Conservation (phyloP, 805 yeast species). For the Saccharomycopsis sp. region DNA sequence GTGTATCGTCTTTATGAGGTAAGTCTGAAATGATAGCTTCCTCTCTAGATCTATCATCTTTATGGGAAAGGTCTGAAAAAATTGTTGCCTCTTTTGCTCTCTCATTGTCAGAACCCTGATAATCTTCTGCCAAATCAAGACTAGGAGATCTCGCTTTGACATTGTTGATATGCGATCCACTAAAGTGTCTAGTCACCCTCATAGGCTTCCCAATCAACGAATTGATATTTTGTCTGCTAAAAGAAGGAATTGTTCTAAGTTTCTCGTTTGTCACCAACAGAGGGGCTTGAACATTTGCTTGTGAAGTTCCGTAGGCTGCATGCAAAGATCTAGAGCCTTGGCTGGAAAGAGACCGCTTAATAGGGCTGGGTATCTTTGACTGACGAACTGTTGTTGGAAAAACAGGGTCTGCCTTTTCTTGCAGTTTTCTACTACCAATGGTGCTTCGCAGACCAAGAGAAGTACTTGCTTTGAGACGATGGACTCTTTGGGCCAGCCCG, state of each 20-base stretch:
- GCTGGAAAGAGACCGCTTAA: neutral
- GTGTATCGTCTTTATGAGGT: too few species aligned
- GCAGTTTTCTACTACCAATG: neutral
- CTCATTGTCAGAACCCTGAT: too few species aligned
- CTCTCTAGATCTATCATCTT: too few species aligned
- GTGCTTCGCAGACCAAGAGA: neutral
- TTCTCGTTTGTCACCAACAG: neutral
- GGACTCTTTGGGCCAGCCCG: too few species aligned
- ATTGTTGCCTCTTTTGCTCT: too few species aligned
- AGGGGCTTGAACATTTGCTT: too few species aligned
- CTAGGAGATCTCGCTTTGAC: neutral
- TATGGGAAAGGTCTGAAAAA: too few species aligned
- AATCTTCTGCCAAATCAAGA: neutral
- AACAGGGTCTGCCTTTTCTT: neutral
- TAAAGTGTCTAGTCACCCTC: neutral
- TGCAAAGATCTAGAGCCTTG: constrained; percentile 1
- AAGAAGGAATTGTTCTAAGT: neutral
- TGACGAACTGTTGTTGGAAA: neutral
- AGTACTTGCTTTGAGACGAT: neutral
- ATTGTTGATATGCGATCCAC: neutral
- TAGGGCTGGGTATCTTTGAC: neutral
- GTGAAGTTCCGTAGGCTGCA: neutral
- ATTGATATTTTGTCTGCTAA: neutral
- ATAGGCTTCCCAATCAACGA: neutral
- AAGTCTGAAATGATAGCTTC: too few species aligned